Evolutionary conservation across 176 grass and related monocot genomes (phyloP), one percentile per base, ranked within the genome.

Genomic region (Eragrostis curvula): DNA sequence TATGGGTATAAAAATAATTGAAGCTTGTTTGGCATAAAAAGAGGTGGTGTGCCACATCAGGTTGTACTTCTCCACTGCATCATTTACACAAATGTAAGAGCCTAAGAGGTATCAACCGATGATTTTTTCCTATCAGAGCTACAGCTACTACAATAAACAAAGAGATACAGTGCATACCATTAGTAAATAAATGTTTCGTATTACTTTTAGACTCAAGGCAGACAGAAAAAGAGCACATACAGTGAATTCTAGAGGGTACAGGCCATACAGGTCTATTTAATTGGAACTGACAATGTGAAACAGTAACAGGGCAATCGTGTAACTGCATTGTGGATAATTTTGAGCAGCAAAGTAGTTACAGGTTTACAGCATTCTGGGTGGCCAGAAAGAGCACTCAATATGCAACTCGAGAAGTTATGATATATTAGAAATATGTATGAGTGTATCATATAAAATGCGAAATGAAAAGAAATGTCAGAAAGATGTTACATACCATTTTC

Each of bases 401-500:
- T 44, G 23, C 32, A 56, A n/a, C 52, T 29, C 14, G 27, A 28
- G 32, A 36, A 36, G 32, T 48, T 71, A n/a, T 23, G 25, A 69
- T 50, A 57, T 32, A 74, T n/a, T 7, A 80, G 51, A 74, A 40
- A 75, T 45, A 21, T 39, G 18, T 16, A 20, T 2, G 2, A 11
- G 17, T 49, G 14, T 12, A 21, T 8, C 9, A 3, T 57, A 7
- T 17, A 1, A 16, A 12, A 5, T 0, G 2, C 29, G 12, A 6
- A 0, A 4, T 36, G 32, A 0, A 68, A 70, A 62, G 44, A 8
- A 30, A 45, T 4, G 8, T 7, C 8, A 63, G 53, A 72, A 57
- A 66, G 25, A 78, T 2, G 51, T 11, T 1, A 46, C 56, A 24
- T 88, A 88, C 88, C 85, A 78, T 81, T 81, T 81, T 88, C 81